Evolutionary conservation across 2,329 filamentous ascomycete genomes (phyloP).

Genomic region (Kalmusia sp.): DNA sequence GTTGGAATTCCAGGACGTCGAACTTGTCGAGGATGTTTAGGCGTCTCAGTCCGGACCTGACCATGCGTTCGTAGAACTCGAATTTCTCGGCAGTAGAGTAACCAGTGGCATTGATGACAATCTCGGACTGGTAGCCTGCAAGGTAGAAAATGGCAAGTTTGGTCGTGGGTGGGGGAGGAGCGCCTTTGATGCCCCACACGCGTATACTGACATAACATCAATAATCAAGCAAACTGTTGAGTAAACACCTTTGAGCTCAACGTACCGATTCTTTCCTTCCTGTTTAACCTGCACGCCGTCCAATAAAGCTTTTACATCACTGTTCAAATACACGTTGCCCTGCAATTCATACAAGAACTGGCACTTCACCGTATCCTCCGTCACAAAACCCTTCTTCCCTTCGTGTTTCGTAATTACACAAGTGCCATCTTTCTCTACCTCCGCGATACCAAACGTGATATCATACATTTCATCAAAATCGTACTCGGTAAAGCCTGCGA

Average conservation of each 20-base stretch:
- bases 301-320: conserved; percentile 53
- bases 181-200: conserved; percentile 48
- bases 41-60: conserved; percentile 53
- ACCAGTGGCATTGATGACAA: conserved; percentile 42
- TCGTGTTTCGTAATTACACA: conserved; percentile 60
- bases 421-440: conserved; percentile 54
- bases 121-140: conserved; percentile 50
- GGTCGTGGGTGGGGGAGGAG: conserved; percentile 49
- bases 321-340: conserved; percentile 54
- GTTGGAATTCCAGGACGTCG: conserved; percentile 62
- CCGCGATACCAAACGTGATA: conserved; percentile 58
- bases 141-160: conserved; percentile 50
- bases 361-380: conserved; percentile 42
- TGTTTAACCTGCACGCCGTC: conserved; percentile 41
- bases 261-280: conserved; percentile 42
- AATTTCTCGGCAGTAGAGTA: conserved; percentile 59
- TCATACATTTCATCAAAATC: conserved; percentile 51
- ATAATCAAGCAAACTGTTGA: not conserved
- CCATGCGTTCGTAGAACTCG: conserved; percentile 57
- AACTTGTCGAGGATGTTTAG: conserved; percentile 48
- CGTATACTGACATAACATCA: conserved; percentile 31
- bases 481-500: conserved; percentile 59
- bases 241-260: no score
- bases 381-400: conserved; percentile 47
- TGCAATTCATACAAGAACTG: conserved; percentile 58